A percentile compares a stretch with the other conserved stretches of the same genome.
phyloP scores from a whole-genome alignment of 164 flowering plant genomes.

The Vitis labrusca region DNA sequence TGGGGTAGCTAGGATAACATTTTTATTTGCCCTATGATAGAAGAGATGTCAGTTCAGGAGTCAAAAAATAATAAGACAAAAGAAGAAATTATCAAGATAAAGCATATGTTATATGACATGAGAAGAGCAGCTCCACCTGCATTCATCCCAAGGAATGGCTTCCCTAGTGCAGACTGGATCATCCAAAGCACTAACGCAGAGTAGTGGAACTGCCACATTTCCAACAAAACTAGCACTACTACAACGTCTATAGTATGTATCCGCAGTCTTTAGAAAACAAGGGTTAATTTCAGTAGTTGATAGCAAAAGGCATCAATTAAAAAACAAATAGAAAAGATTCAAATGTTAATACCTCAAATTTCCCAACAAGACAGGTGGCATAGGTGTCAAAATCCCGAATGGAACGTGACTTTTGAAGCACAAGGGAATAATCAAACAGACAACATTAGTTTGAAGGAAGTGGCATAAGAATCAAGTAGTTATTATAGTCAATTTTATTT shows the following conservation, averaged over 20 bases:
- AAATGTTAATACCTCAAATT: conserved; percentile 69
- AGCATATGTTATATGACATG: background rate
- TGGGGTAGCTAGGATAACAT: conserved; percentile 76
- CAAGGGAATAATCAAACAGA: conserved; percentile 4
- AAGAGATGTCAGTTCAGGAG: conserved; percentile 7
- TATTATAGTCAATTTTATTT: too few species aligned
- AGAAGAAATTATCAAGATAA: background rate
- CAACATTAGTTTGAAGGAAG: conserved; percentile 3
- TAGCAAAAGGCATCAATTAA: background rate
- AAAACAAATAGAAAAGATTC: background rate
- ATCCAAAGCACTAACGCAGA: conserved; percentile 91
- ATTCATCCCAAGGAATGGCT: conserved; percentile 99
- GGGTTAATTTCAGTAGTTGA: conserved; percentile 9
- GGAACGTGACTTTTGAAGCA: conserved; percentile 65
- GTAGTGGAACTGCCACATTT: conserved; percentile 80
- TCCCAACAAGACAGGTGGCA: conserved; percentile 86
- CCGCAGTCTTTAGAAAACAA: conserved; percentile 70
- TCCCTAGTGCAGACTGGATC: conserved; percentile 94
- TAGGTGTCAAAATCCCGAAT: conserved; percentile 86
- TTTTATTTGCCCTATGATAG: conserved; percentile 61
- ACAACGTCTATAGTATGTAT: conserved; percentile 79
- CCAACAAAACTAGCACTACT: conserved; percentile 74
- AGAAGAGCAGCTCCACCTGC: conserved; percentile 53
- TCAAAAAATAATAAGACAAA: background rate
- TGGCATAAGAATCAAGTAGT: background rate